Conservation (phyloP, 1,284 basidiomycete genomes). For the Fomitopsis palustris region DNA sequence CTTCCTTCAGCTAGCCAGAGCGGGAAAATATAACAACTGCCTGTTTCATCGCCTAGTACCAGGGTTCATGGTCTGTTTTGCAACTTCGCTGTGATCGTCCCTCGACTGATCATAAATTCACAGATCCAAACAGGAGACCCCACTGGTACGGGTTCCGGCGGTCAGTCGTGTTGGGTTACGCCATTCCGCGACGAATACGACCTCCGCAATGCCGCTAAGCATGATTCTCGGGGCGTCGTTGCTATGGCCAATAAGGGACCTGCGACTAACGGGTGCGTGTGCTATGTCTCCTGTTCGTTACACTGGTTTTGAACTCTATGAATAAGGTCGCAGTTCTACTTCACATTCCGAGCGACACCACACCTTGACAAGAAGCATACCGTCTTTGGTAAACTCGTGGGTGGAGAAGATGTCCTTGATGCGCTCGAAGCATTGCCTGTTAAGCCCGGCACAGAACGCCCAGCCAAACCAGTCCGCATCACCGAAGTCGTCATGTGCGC, state of each 20-base stretch:
- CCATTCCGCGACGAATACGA: slow-evolving; percentile 94
- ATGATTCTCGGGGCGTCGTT: slow-evolving; percentile 76
- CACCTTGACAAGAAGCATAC: slow-evolving; percentile 89
- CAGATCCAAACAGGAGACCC: slow-evolving; percentile 96
- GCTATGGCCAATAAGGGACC: slow-evolving; percentile 94
- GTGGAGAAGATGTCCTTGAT: slow-evolving; percentile 88
- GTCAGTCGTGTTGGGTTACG: slow-evolving; percentile 92
- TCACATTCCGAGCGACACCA: slow-evolving; percentile 81
- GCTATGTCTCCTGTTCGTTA: neutral
- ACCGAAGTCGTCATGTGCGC: slow-evolving; percentile 75
- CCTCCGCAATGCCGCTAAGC: slow-evolving; percentile 80
- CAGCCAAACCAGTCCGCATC: slow-evolving; percentile 78
- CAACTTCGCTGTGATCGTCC: neutral
- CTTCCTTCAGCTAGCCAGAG: slow-evolving; percentile 87
- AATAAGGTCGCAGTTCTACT: slow-evolving; percentile 81
- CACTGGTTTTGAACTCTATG: neutral
- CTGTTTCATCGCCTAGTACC: slow-evolving; percentile 94
- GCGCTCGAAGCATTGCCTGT: slow-evolving; percentile 79
- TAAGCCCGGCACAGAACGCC: slow-evolving; percentile 84
- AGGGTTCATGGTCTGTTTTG: slow-evolving; percentile 85
- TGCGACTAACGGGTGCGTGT: slow-evolving; percentile 71
- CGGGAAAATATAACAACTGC: slow-evolving; percentile 88
- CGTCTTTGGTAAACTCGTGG: slow-evolving; percentile 95
- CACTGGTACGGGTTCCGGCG: slow-evolving; percentile 92
- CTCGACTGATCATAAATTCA: neutral